Evolutionary conservation across 2,329 filamentous ascomycete genomes (phyloP), one percentile per base, ranked within the genome.

Genomic region (Parasarocladium wereldwijsianum): DNA sequence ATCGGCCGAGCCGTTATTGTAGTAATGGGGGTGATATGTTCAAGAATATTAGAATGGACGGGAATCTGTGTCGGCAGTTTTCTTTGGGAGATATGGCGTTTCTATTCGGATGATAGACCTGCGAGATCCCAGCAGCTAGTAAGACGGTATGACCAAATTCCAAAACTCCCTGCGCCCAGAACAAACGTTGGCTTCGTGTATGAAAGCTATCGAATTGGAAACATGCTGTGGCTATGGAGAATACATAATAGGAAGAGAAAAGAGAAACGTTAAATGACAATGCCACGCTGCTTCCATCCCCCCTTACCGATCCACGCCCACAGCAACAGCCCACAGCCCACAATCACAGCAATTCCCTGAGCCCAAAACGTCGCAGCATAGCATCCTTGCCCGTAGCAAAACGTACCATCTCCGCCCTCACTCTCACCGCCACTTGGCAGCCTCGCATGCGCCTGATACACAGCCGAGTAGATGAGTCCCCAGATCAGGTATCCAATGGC

Each of bases 401-500:
- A 68, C 2, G 66, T 56, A 36, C 69, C 62, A 7, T 61, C 58
- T 1, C 58, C 44, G 30, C 47, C 43, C 13, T 40, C 43, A 3
- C 41, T 47, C 12, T 39, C 47, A 3, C 41, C 26, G 3, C 34
- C 32, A 39, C 51, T 34, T 37, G 45, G 48, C 11, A 55, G 53
- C 12, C 27, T 17, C 3, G 76, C 75, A 2, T 70, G 78, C 24
- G 63, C 64, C 51, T 90, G 76, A 44, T 92, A 92, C 3, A 83
- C 74, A 1, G 64, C 69, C 5, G 80, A 83, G 50, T 96, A 98
- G n/a, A 94, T 60, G 1, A 90, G 52, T 0, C 86, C 84, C 85
- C 87, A 98, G 18, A 93, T 66, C 0, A 84, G 84, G 0, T 87
- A 85, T 0, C 87, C 90, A 0, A 80, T 56, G 0, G 90, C 90